Conservation (phyloP, 176 grass and related monocot genomes). For the Avena eriantha region DNA sequence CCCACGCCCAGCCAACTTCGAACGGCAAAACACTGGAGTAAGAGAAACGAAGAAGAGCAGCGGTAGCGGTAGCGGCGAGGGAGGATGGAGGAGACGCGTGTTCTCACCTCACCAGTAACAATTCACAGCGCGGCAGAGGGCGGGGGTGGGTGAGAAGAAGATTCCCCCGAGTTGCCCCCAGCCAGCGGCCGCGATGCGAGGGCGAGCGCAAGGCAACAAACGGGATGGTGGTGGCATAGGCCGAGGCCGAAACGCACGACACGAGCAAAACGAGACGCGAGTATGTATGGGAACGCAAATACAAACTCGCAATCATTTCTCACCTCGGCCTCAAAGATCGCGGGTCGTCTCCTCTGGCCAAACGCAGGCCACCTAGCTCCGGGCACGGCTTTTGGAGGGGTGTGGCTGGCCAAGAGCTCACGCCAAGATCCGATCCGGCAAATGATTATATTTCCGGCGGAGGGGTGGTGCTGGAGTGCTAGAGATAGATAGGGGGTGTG, state of each 20-base stretch:
- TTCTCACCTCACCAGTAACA: background rate
- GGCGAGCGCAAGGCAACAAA: conserved; percentile 47
- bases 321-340: conserved; percentile 41
- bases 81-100: background rate
- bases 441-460: conserved; percentile 14
- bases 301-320: conserved; percentile 27
- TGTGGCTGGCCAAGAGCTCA: conserved; percentile 11
- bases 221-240: background rate
- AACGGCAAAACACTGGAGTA: too few species aligned
- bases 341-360: too few species aligned
- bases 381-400: conserved; percentile 48
- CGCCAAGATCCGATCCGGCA: conserved; percentile 56
- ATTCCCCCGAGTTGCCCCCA: conserved; percentile 34
- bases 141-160: background rate
- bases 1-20: background rate
- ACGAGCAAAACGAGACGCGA: conserved; percentile 43
- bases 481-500: too few species aligned
- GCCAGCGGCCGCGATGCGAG: background rate
- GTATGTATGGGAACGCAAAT: background rate
- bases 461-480: too few species aligned
- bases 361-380: background rate
- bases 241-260: conserved; percentile 4
- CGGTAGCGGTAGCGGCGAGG: background rate
- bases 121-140: background rate
- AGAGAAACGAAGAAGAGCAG: background rate